Conservation (phyloP, 352 stramenopile species). For the Phytophthora podocarpi region DNA sequence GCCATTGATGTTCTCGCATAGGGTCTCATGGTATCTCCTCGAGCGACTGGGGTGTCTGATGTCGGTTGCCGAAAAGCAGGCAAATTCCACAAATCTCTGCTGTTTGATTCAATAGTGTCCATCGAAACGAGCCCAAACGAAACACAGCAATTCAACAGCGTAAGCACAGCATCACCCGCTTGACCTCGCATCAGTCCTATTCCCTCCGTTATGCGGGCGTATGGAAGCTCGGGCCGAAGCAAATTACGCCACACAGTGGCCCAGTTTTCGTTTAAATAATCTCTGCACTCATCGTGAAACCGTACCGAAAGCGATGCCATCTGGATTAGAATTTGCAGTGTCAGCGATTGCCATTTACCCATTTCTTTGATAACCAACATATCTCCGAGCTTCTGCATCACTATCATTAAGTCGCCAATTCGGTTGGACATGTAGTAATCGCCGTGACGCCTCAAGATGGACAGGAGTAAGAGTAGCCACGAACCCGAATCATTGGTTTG, state of each 20-base stretch:
- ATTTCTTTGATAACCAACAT: slow-evolving; percentile 56
- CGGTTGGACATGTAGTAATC: slow-evolving; percentile 59
- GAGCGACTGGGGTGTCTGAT: slow-evolving; percentile 20
- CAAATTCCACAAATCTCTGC: slow-evolving; percentile 46
- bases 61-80: slow-evolving; percentile 46
- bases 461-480: slow-evolving; percentile 56
- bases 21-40: slow-evolving; percentile 32
- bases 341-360: slow-evolving; percentile 52
- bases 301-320: slow-evolving; percentile 45
- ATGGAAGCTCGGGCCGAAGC: slow-evolving; percentile 61
- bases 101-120: slow-evolving; percentile 35
- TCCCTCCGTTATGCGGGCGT: slow-evolving; percentile 49
- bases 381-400: slow-evolving; percentile 51
- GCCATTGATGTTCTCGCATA: slow-evolving; percentile 41
- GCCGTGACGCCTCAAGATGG: slow-evolving; percentile 51
- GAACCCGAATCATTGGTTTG: slow-evolving; percentile 40
- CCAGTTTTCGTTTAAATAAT: slow-evolving; percentile 54
- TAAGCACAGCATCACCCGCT: slow-evolving; percentile 56
- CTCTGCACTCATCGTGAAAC: slow-evolving; percentile 35
- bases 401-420: slow-evolving; percentile 63
- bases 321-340: slow-evolving; percentile 54
- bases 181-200: slow-evolving; percentile 46
- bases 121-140: slow-evolving; percentile 48
- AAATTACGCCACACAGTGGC: slow-evolving; percentile 50
- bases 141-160: slow-evolving; percentile 52